Conservation (phyloP, 768 basidiomycete genomes). For the Russula earlei region DNA sequence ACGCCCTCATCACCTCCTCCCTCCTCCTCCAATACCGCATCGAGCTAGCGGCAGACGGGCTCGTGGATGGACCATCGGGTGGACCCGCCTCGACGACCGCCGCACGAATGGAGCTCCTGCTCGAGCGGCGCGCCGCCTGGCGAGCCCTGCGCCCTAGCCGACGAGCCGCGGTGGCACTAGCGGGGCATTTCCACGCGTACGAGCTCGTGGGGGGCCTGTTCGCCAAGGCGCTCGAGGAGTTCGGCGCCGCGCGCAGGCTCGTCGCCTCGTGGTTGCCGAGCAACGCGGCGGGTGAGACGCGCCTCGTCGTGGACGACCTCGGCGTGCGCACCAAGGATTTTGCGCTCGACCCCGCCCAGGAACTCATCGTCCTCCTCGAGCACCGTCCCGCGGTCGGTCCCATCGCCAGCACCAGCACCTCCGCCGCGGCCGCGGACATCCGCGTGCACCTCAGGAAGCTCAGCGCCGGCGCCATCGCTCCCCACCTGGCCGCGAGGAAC, state of each 20-base stretch:
- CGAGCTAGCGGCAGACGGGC: slow-evolving; percentile 26
- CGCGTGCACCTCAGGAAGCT: slow-evolving; percentile 39
- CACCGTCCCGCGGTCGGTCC: not conserved
- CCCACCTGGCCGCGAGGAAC: slow-evolving; percentile 35
- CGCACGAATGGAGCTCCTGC: slow-evolving; percentile 29
- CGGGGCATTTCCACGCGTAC: slow-evolving; percentile 40
- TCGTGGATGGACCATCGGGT: slow-evolving; percentile 21
- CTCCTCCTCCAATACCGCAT: slow-evolving; percentile 26
- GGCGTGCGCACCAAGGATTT: slow-evolving; percentile 42
- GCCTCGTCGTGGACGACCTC: slow-evolving; percentile 28
- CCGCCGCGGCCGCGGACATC: slow-evolving; percentile 11
- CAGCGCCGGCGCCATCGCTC: slow-evolving; percentile 25
- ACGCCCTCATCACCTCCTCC: slow-evolving; percentile 19
- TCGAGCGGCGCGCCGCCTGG: slow-evolving; percentile 32
- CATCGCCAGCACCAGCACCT: not conserved
- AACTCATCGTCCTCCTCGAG: slow-evolving; percentile 41
- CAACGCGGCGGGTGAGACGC: slow-evolving; percentile 3
- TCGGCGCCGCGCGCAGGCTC: slow-evolving; percentile 20
- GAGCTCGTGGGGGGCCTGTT: slow-evolving; percentile 55
- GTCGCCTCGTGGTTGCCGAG: slow-evolving; percentile 25
- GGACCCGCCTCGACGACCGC: slow-evolving; percentile 19
- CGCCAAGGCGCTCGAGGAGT: slow-evolving; percentile 22
- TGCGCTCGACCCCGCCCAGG: slow-evolving; percentile 58
- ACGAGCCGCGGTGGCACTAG: slow-evolving; percentile 24
- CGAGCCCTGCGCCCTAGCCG: slow-evolving; percentile 24